A percentile compares a stretch with the other conserved stretches of the same genome.
Evolutionary conservation across 129 eudicot species (phyloP).

Genomic region (Rutidosis leptorrhynchoides): DNA sequence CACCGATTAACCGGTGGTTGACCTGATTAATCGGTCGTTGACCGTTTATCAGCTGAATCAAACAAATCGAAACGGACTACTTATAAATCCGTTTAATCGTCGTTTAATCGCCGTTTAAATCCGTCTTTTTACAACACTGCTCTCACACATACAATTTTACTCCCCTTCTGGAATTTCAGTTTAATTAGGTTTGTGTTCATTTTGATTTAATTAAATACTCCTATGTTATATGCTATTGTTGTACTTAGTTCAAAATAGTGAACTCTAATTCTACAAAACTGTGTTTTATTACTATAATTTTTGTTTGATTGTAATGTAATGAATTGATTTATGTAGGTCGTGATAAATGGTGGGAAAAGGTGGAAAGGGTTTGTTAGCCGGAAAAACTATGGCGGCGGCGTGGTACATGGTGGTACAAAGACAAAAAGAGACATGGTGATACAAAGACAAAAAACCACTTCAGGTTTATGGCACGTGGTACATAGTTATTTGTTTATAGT

Average conservation of each 20-base stretch:
- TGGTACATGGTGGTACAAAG: background rate
- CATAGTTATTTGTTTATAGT: background rate
- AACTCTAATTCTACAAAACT: background rate
- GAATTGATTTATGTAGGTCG: background rate
- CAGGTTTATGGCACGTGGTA: background rate
- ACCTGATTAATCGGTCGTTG: too few relatives aligned
- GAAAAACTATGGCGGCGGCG: slow-evolving; percentile 9
- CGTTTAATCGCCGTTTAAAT: too few relatives aligned
- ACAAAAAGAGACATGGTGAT: background rate
- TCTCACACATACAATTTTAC: too few relatives aligned
- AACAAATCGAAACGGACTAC: too few relatives aligned
- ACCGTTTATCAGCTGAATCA: too few relatives aligned
- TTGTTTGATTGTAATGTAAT: background rate
- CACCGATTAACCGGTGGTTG: too few relatives aligned
- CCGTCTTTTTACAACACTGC: too few relatives aligned
- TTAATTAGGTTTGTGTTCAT: background rate
- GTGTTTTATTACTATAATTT: too few relatives aligned
- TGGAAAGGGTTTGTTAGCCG: slow-evolving; percentile 15
- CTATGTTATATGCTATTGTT: too few relatives aligned
- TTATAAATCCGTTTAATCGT: too few relatives aligned
- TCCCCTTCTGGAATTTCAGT: background rate
- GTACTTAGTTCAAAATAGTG: background rate
- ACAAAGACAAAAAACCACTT: too few relatives aligned
- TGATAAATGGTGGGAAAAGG: slow-evolving; percentile 14
- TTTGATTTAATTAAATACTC: too few relatives aligned